Evolutionary conservation across 2,329 filamentous ascomycete genomes (phyloP), one percentile per base, ranked within the genome.

Genomic region (Arthroderma sp.): DNA sequence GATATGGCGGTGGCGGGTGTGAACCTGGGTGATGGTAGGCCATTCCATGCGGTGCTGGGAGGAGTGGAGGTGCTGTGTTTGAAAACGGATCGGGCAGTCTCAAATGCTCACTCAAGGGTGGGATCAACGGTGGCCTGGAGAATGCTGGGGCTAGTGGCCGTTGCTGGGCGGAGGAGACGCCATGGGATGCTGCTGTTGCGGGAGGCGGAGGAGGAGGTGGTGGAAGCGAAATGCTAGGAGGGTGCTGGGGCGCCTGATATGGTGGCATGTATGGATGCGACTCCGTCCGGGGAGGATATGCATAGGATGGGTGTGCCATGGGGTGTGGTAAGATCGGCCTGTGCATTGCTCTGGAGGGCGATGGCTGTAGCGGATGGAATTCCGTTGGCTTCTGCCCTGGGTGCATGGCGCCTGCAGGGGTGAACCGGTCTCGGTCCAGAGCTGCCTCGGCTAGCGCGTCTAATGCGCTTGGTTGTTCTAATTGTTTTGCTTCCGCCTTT

Each of bases 31-130:
- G 54, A 11, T 57, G 57, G 44, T 65, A 65, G 43, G 60, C 58
- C 4, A 63, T 61, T 8, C 61, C 60, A n/a, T 58, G 60, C 5
- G 61, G 63, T 11, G 62, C 61, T 9, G 64, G 63, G 6, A 66
- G 60, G 43, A 64, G 63, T n/a, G 59, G 63, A 11, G 57, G 58
- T 5, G 49, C 48, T 2, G 53, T 11, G 15, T 27, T 49, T 5
- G 57, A 53, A 46, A 66, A 66, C 9, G 61, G 60, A 44, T 65
- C 61, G 7, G 63, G 63, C 28, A 65, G 51, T 40, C 57, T 55
- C 38, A 61, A 50, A 42, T 59, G 57, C 29, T 60, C 57, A 39
- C 53, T 55, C 31, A 59, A 53, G 34, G 55, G 53, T 29, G 56
- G 56, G n/a, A 59, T 56, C 32, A n/a, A 42, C n/a, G 40, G 49